phyloP scores from a whole-genome alignment of 176 grass and related monocot species.

The Areca catechu region DNA sequence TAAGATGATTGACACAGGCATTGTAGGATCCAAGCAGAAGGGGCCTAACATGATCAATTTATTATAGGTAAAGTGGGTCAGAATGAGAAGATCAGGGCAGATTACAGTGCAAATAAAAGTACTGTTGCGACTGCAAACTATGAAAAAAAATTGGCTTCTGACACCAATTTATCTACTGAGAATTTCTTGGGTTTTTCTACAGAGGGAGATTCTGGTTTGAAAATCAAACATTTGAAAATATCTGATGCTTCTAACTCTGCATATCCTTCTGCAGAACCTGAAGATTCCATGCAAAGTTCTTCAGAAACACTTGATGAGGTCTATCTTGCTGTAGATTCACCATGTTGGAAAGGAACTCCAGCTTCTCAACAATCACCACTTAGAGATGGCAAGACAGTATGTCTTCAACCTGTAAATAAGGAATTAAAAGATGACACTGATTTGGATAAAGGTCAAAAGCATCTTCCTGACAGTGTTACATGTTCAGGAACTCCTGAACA shows the following conservation, averaged over 20 bases:
- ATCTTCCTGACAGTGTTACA: constrained; percentile 2
- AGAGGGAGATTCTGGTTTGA: constrained; percentile 6
- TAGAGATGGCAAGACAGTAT: neutral
- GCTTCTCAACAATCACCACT: constrained; percentile 3
- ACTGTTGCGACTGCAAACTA: neutral
- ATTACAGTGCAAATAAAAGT: neutral
- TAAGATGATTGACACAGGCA: neutral
- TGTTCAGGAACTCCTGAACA: neutral
- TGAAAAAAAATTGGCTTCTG: neutral
- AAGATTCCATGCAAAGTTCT: constrained; percentile 4
- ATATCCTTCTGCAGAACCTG: constrained; percentile 1
- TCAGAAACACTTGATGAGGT: constrained; percentile 13
- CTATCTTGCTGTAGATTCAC: constrained; percentile 14
- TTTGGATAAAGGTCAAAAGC: neutral
- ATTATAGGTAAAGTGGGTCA: neutral
- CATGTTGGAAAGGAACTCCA: constrained; percentile 25
- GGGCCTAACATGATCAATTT: neutral
- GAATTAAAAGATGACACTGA: neutral
- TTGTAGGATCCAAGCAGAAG: neutral
- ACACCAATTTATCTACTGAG: neutral
- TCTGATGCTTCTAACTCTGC: constrained; percentile 3
- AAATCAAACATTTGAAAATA: neutral
- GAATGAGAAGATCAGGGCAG: neutral
- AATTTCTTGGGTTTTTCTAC: neutral
- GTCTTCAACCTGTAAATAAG: too few relatives aligned